phyloP scores from a whole-genome alignment of 139 green algal species.

The Limnomonas spitsbergensis region DNA sequence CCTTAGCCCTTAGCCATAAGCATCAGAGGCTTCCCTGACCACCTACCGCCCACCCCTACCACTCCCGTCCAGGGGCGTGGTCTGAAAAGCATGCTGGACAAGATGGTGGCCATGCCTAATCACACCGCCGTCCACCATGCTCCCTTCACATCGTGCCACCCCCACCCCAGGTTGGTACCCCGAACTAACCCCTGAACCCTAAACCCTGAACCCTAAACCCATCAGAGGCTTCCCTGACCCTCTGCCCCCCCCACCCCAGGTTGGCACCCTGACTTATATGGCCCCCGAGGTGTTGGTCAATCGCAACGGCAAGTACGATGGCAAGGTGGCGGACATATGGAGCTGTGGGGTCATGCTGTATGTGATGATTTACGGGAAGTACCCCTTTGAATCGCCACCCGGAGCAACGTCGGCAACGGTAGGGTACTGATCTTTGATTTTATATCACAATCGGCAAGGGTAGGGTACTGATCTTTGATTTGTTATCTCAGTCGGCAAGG shows the following conservation, averaged over 20 bases:
- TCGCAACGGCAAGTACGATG: slow-evolving; percentile 79
- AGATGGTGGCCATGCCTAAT: too few relatives aligned
- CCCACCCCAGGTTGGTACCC: background rate
- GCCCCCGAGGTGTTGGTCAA: slow-evolving; percentile 81
- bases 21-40: too few relatives aligned
- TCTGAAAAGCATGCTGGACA: too few relatives aligned
- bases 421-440: background rate
- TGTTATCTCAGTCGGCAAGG: background rate
- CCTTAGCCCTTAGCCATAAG: too few relatives aligned
- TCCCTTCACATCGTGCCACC: background rate
- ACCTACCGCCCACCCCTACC: background rate
- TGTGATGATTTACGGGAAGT: slow-evolving; percentile 91
- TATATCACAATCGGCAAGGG: background rate
- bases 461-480: background rate
- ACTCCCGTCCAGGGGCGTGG: background rate
- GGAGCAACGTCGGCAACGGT: background rate
- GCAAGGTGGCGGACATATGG: slow-evolving; percentile 81
- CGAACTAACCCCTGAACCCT: background rate
- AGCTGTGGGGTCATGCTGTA: slow-evolving; percentile 95
- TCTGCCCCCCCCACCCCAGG: background rate
- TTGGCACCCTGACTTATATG: slow-evolving; percentile 90
- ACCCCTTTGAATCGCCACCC: slow-evolving; percentile 87
- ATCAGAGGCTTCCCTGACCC: too few relatives aligned
- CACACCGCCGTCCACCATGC: too few relatives aligned
- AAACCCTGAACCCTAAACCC: background rate